phyloP scores from a whole-genome alignment of 2,329 filamentous ascomycete genomes.

The Pezicula neosporulosa region DNA sequence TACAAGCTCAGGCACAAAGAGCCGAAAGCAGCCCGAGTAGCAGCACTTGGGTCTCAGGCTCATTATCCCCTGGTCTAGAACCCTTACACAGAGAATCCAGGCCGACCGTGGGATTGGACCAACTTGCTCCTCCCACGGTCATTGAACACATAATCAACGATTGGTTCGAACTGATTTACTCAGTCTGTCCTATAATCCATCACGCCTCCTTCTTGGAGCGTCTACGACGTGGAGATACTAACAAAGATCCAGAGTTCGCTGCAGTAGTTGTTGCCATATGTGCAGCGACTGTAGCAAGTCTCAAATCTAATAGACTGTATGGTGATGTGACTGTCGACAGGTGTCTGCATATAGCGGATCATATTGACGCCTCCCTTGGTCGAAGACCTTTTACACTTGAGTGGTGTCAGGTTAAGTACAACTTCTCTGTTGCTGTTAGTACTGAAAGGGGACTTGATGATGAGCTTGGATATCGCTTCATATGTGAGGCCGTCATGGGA shows the following conservation, averaged over 20 bases:
- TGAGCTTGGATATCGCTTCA: conserved; percentile 3
- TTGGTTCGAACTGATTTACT: conserved; percentile 34
- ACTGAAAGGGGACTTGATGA: conserved; percentile 11
- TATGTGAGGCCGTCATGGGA: conserved; percentile 25
- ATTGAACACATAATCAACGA: conserved; percentile 24
- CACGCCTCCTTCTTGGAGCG: conserved; percentile 16
- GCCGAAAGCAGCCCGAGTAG: background rate
- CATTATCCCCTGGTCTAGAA: background rate
- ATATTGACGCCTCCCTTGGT: conserved; percentile 21
- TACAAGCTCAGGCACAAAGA: background rate
- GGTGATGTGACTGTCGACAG: conserved; percentile 23
- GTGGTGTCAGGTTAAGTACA: conserved; percentile 34
- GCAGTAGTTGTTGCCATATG: conserved; percentile 33
- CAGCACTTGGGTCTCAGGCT: background rate
- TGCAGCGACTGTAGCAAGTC: conserved; percentile 30
- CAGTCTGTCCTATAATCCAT: conserved; percentile 31
- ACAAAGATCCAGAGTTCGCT: conserved; percentile 26
- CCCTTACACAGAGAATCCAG: background rate
- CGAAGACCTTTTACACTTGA: conserved; percentile 26
- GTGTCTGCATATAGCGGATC: conserved; percentile 28
- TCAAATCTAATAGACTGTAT: conserved; percentile 24
- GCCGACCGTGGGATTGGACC: background rate
- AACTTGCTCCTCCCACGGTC: conserved; percentile 7
- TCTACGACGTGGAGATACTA: conserved; percentile 18
- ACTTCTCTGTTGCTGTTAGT: conserved; percentile 25